These are phyloP conservation scores for Lichtheimia ornata DNA, from an alignment of 371 early-diverging fungal genomes.

Conservation along the genomic window DNA sequence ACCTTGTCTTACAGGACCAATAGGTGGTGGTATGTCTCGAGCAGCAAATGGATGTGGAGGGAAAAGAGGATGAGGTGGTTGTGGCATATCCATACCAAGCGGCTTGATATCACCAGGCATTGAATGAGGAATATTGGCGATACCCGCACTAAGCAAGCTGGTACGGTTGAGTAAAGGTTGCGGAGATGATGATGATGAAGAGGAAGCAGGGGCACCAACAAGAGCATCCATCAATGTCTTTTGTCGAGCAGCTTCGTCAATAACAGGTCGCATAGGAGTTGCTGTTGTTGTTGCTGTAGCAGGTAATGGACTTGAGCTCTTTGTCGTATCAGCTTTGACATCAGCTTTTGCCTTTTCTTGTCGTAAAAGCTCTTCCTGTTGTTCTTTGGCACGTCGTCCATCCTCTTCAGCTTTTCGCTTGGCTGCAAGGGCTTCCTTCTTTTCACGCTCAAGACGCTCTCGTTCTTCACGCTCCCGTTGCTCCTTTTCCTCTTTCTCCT, in stretches of 20 bases:
- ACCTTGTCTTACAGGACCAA: slow-evolving; percentile 1
- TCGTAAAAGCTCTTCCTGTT: background rate
- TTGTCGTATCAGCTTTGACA: background rate
- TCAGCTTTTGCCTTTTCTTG: slow-evolving; percentile 1
- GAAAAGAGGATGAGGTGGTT: slow-evolving; percentile 11
- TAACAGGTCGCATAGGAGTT: slow-evolving; percentile 3
- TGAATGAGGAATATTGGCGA: background rate
- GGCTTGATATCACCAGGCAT: background rate
- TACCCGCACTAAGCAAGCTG: background rate
- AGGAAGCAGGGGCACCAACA: slow-evolving; percentile 12
- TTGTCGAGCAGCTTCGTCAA: slow-evolving; percentile 16
- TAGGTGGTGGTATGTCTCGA: background rate
- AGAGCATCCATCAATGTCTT: slow-evolving; percentile 23
- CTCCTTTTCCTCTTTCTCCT: slow-evolving; percentile 59
- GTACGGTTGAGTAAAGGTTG: background rate
- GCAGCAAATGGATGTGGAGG: slow-evolving; percentile 10
- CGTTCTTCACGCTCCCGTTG: slow-evolving; percentile 42
- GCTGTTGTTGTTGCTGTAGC: background rate
- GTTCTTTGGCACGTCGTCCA: slow-evolving; percentile 3
- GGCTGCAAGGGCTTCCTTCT: slow-evolving; percentile 23
- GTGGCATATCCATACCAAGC: slow-evolving; percentile 10
- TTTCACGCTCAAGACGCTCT: slow-evolving; percentile 28
- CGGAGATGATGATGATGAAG: background rate
- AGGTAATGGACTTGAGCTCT: background rate
- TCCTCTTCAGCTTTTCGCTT: slow-evolving; percentile 14